Evolutionary conservation across 495 filamentous ascomycete genomes (phyloP), one percentile per base, ranked within the genome.

Genomic region (Staphylotrichum longicolle): DNA sequence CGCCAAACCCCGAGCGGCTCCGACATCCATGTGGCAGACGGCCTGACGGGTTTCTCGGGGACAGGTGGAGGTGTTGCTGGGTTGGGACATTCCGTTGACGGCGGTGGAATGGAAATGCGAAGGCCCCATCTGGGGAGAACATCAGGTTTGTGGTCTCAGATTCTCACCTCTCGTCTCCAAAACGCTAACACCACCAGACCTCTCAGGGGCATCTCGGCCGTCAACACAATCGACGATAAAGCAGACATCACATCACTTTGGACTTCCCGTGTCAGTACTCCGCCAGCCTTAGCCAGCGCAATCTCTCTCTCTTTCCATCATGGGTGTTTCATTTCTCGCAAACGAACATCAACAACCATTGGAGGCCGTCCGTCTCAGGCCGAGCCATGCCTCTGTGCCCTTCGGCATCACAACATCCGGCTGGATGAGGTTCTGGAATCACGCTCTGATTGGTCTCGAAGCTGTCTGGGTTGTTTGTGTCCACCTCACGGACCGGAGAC

Each of bases 341-440:
- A 5, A 39, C 12, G 45, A 41, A 9, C 7, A 11, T 2, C 20
- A 20, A 8, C n/a, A 52, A 6, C 8, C 9, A 10, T 20, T 46
- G 20, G 47, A 58, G 47, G 27, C 57, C 48, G 14, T 27, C 30
- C n/a, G 15, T 15, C 8, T 37, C 49, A 15, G 44, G 2, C n/a
- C n/a, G 7, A 32, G 37, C 10, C 20, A 27, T 32, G 37, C 10
- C 10, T 7, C 52, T 57, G 7, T 7, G 5, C 8, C 42, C 15
- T 37, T 48, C 44, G 54, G 44, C 54, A 48, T 37, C 30, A 12
- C 27, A n/a, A 30, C 27, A 39, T 57, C 54, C 54, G 54, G 54
- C 32, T 39, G 12, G 42, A 14, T 2, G 9, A 20, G 8, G n/a
- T 27, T 34, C 41, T 4, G 10, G 32, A 37, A 4, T 10, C 7